Evolutionary conservation across 2,329 filamentous ascomycete genomes (phyloP), one percentile per base, ranked within the genome.

Genomic region (Fusarium zealandicum): DNA sequence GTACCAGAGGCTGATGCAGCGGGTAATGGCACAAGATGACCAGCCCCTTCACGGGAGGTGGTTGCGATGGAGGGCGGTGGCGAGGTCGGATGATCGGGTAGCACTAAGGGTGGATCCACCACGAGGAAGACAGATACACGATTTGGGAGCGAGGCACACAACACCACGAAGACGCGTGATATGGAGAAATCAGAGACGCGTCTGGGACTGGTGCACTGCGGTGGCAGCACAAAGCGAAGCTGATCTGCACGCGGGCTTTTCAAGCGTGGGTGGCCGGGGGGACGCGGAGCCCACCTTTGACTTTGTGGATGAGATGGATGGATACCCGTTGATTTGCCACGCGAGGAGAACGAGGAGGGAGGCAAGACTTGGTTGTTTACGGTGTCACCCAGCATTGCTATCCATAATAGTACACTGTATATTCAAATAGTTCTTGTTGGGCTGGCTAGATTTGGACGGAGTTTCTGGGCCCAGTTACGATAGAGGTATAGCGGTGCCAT

Each of bases 131-230:
- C 31, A 51, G 53, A 51, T 45, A 41, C 33, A 28, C 38, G 33
- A 35, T 43, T 52, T 38, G 52, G 55, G 20, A 45, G 50, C 31
- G 42, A 40, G 56, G 48, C 39, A 40, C 44, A 48, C 53, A 68
- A 65, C 63, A 61, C 59, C 59, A 68, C 30, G 35, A 40, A 50
- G 53, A 65, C 63, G 65, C 57, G 65, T 67, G 52, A 51, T 64
- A 68, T 64, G 49, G 44, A 40, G 33, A 39, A 45, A 35, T 31
- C 36, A 42, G 32, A 63, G 63, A 61, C 65, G 59, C 63, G 65
- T 60, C 48, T 28, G 42, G 45, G 51, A 49, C 43, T 39, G 28
- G 64, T 57, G 59, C 57, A 44, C 51, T 46, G 53, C 48, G 40
- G 30, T 28, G 50, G 36, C 16, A 37, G 33, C 27, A 47, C 22